Percentiles rank a stretch among this genome's conserved stretches.
Conservation (phyloP, 768 basidiomycete species). For the Collybiopsis luxurians region DNA sequence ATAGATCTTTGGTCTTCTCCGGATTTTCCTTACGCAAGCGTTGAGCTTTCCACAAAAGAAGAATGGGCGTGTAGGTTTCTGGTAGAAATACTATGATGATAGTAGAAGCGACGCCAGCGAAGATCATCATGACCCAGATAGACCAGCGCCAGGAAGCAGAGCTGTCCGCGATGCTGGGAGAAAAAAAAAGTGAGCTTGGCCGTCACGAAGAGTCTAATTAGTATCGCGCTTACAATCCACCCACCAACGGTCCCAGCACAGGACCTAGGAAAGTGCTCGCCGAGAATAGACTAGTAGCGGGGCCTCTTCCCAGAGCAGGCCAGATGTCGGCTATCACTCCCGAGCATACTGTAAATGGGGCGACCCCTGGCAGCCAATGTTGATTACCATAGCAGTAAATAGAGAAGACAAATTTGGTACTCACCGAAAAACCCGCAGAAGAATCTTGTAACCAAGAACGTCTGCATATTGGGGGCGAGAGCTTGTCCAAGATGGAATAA, state of each 20-base stretch:
- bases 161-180: conserved; percentile 42
- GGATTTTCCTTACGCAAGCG: too few species aligned
- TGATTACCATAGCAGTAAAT: too few species aligned
- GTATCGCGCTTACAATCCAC: conserved; percentile 53
- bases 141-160: conserved; percentile 13
- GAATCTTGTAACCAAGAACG: conserved; percentile 58
- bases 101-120: too few species aligned
- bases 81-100: too few species aligned
- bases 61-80: too few species aligned
- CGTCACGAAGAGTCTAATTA: conserved; percentile 68
- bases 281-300: conserved; percentile 56
- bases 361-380: too few species aligned
- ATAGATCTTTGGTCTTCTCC: too few species aligned
- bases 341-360: conserved; percentile 55
- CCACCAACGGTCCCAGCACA: conserved; percentile 59
- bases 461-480: conserved; percentile 55
- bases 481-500: conserved; percentile 60
- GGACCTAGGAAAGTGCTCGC: conserved; percentile 64
- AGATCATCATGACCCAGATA: too few species aligned
- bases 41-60: too few species aligned
- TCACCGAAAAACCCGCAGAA: conserved; percentile 61
- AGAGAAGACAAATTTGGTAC: too few species aligned
- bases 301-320: conserved; percentile 46
- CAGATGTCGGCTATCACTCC: conserved; percentile 64
- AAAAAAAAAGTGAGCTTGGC: conserved; percentile 65